phyloP scores from a whole-genome alignment of 2,329 filamentous ascomycete species.

The Clarireedia paspali region DNA sequence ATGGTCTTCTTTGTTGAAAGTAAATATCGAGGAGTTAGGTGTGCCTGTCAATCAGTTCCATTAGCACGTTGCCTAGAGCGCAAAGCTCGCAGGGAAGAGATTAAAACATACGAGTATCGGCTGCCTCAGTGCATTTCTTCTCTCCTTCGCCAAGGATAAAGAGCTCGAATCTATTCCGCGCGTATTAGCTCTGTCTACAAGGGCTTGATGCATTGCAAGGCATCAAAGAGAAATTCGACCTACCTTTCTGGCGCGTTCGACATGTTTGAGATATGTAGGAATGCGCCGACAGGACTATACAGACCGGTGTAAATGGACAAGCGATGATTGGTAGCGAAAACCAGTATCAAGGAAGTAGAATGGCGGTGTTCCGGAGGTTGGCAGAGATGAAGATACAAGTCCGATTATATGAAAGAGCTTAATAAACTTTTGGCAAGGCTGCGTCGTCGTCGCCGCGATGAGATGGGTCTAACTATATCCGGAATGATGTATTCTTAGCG shows the following conservation, averaged over 20 bases:
- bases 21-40: slow-evolving; percentile 91
- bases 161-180: slow-evolving; percentile 68
- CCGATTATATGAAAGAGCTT: neutral
- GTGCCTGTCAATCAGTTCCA: slow-evolving; percentile 50
- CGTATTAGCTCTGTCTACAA: neutral
- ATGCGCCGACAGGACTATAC: neutral
- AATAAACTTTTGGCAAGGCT: neutral
- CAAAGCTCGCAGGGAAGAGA: too few relatives aligned
- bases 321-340: neutral
- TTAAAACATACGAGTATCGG: slow-evolving; percentile 72
- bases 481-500: neutral
- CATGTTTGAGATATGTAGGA: neutral
- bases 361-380: neutral
- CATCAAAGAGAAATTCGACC: neutral
- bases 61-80: too few relatives aligned
- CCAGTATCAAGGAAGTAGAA: neutral
- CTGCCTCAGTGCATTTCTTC: slow-evolving; percentile 85
- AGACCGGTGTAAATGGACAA: too few relatives aligned
- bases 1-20: slow-evolving; percentile 94
- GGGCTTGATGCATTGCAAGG: neutral
- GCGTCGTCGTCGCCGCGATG: too few relatives aligned
- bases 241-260: slow-evolving; percentile 11
- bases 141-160: slow-evolving; percentile 83
- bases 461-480: neutral
- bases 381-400: neutral